Percentiles rank a stretch among this genome's conserved stretches.
Evolutionary conservation across 2,329 filamentous ascomycete species (phyloP).

Genomic region (Ophiostoma sp.): DNA sequence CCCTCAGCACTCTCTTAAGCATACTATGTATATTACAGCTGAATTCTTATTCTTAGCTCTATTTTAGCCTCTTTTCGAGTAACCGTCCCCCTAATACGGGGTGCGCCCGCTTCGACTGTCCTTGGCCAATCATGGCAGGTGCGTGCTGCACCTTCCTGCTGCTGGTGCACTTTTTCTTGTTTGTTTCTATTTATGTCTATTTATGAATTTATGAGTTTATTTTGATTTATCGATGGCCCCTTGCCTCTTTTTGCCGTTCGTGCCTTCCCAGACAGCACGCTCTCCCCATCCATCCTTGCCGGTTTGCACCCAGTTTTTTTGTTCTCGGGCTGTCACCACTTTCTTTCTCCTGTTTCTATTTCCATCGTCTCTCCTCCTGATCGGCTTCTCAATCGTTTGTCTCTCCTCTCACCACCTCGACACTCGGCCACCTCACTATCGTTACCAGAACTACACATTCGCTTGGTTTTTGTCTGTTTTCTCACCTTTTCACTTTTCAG

Average conservation of each 20-base stretch:
- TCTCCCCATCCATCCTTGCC: neutral
- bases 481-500: neutral
- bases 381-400: neutral
- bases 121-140: constrained; percentile 6
- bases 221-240: constrained; percentile 11
- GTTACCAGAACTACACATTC: constrained; percentile 18
- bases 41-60: neutral
- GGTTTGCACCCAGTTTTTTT: neutral
- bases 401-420: neutral
- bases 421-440: constrained; percentile 12
- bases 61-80: neutral
- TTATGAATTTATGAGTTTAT: neutral
- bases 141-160: neutral
- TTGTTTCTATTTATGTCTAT: constrained; percentile 17
- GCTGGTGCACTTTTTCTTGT: constrained; percentile 21
- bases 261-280: neutral
- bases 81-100: neutral
- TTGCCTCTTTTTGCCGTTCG: neutral
- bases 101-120: neutral
- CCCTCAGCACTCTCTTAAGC: neutral
- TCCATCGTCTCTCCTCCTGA: neutral
- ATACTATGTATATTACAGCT: neutral
- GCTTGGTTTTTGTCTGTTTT: constrained; percentile 17
- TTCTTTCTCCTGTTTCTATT: neutral
- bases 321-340: neutral